A percentile compares a stretch with the other conserved stretches of the same genome.
These are phyloP conservation scores for Thermochaetoides dissita DNA, from an alignment of 2,329 filamentous ascomycete genomes.

Conservation along the genomic window DNA sequence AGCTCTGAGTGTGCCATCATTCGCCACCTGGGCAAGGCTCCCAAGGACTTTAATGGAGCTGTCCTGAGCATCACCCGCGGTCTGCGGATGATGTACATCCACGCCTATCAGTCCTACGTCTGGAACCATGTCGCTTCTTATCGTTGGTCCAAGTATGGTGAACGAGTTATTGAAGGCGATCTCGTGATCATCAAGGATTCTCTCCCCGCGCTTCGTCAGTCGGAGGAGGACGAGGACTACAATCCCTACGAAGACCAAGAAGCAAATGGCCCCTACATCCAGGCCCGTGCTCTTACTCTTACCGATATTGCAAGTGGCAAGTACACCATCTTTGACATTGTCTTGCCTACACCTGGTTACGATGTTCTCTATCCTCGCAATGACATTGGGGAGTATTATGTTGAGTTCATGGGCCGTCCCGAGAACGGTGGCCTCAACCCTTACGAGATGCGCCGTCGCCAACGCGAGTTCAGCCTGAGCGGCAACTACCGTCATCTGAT, in stretches of 20 bases:
- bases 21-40: slow-evolving; percentile 50
- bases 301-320: slow-evolving; percentile 65
- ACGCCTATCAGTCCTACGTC: slow-evolving; percentile 87
- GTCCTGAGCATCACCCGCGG: slow-evolving; percentile 67
- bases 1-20: slow-evolving; percentile 68
- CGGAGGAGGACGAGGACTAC: slow-evolving; percentile 33
- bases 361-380: slow-evolving; percentile 80
- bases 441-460: slow-evolving; percentile 69
- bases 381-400: slow-evolving; percentile 70
- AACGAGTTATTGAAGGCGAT: slow-evolving; percentile 68
- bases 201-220: slow-evolving; percentile 4
- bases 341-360: slow-evolving; percentile 84
- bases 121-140: slow-evolving; percentile 81
- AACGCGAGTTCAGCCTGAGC: slow-evolving; percentile 76
- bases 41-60: slow-evolving; percentile 63
- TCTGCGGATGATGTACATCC: slow-evolving; percentile 84
- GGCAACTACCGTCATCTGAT: slow-evolving; percentile 81
- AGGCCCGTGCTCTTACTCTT: slow-evolving; percentile 59
- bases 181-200: slow-evolving; percentile 47
- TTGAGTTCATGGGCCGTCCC: slow-evolving; percentile 68
- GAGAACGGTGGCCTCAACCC: slow-evolving; percentile 70
- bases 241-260: slow-evolving; percentile 25
- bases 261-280: slow-evolving; percentile 18
- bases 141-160: slow-evolving; percentile 64
- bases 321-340: slow-evolving; percentile 74